A percentile compares a stretch with the other conserved stretches of the same genome.
These are phyloP conservation scores for Leptodermis oblonga DNA, from an alignment of 257 asterid species.

Conservation along the genomic window DNA sequence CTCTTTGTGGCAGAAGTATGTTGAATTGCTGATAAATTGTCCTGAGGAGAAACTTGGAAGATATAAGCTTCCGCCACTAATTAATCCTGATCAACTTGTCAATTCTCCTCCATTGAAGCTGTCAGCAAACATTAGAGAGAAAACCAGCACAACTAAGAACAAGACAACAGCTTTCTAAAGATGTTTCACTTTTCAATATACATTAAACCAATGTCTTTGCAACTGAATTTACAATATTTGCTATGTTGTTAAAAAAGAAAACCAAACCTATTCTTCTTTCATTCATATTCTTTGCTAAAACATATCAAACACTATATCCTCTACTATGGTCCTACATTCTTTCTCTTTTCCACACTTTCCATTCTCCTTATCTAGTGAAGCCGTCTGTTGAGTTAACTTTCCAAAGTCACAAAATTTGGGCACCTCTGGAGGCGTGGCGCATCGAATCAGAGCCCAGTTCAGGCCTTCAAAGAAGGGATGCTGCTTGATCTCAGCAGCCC, in stretches of 20 bases:
- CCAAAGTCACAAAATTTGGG: constrained; percentile 52
- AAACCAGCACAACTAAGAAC: background rate
- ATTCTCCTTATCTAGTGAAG: constrained; percentile 26
- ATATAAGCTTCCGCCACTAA: no score
- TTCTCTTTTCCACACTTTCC: constrained; percentile 18
- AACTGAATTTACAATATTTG: constrained; percentile 15
- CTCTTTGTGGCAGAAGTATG: no score
- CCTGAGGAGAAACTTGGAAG: no score
- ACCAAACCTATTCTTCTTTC: constrained; percentile 8
- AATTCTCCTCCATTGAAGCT: no score
- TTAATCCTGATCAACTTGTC: no score
- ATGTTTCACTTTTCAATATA: background rate
- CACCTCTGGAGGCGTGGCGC: constrained; percentile 68
- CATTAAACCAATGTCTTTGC: constrained; percentile 1
- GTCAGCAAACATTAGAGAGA: no score
- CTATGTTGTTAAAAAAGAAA: constrained; percentile 11
- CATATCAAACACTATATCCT: constrained; percentile 38
- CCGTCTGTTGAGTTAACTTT: constrained; percentile 11
- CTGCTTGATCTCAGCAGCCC: constrained; percentile 76
- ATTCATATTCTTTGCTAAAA: constrained; percentile 24
- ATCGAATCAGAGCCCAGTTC: constrained; percentile 76
- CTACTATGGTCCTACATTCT: constrained; percentile 28
- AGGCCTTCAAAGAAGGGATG: constrained; percentile 77
- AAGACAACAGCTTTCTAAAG: background rate
- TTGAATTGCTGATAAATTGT: no score